phyloP scores from a whole-genome alignment of 108 stramenopile species.

The Cyclostephanos invisitatus region DNA sequence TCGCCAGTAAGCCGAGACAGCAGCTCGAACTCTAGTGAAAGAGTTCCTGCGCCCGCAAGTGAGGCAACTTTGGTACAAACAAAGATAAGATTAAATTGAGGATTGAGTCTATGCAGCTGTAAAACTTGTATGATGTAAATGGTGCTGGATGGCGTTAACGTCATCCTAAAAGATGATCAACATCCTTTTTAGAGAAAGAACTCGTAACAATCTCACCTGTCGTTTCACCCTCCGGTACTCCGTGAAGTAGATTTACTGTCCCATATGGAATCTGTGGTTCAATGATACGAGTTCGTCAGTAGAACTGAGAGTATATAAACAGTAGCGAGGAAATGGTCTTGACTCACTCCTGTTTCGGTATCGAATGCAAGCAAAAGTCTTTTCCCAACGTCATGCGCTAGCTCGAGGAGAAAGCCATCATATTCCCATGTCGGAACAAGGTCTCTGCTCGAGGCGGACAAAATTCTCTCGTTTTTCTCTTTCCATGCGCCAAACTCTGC shows the following conservation, averaged over 20 bases:
- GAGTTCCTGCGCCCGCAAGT: slow-evolving; percentile 89
- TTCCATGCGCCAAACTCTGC: neutral
- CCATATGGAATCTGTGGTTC: slow-evolving; percentile 84
- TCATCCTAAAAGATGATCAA: no score
- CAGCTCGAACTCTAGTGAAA: slow-evolving; percentile 85
- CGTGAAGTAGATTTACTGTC: slow-evolving; percentile 85
- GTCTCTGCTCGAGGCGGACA: slow-evolving; percentile 5
- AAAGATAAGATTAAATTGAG: neutral
- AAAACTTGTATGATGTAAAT: no score
- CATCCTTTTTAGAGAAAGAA: neutral
- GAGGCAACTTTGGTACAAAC: slow-evolving; percentile 57
- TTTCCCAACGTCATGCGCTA: slow-evolving; percentile 83
- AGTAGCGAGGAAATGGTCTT: neutral
- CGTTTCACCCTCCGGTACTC: slow-evolving; percentile 86
- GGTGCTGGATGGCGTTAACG: no score
- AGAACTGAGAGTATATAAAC: neutral
- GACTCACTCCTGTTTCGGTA: slow-evolving; percentile 69
- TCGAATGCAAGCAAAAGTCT: slow-evolving; percentile 85
- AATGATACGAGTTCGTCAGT: neutral
- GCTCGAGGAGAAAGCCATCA: slow-evolving; percentile 73
- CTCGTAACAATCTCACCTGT: slow-evolving; percentile 9
- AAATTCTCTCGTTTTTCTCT: neutral
- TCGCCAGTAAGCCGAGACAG: slow-evolving; percentile 86
- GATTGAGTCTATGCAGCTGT: neutral
- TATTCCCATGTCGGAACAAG: slow-evolving; percentile 58